Base-by-base conservation (phyloP, 2,329 filamentous ascomycete species). In the Teratosphaeriaceae sp. region DNA sequence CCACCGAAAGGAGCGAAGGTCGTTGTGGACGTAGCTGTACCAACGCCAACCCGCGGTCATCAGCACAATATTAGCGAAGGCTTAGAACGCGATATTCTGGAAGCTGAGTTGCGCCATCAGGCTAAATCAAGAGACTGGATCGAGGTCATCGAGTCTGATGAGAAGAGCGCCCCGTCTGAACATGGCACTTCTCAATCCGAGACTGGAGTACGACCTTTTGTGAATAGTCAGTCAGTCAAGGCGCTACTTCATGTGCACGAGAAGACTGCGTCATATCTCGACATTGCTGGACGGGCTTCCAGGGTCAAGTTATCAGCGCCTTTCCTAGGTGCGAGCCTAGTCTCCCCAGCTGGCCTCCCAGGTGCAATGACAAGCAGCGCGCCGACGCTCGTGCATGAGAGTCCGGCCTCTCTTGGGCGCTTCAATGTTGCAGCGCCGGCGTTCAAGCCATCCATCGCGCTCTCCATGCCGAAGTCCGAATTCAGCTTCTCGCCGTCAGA, bases 31-130 rank as follows among this genome's bases (percentile, higher is more conserved):
- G 79, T 82, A 53, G 74, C 73, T 20, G 73, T 79, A 36, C 79
- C 79, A 8, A 80, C 73, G 39, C 79, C 79, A 44, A 47, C 44
- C 19, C 73, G 74, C 51, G 74, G 74, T 27, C 76, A 81, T 62
- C 73, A 73, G 43, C 84, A 89, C 54, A 88, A 88, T 53, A 74
- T 86, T 30, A 88, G 83, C 56, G 76, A 82, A 49, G 86, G 80
- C 35, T 73, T 94, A 19, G 88, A 95, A 61, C 83, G 82, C 48
- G 88, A 92, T 53, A 83, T 94, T 43, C 84, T 92, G 38, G 85
- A 89, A 57, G 83, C 85, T 3, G 86, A 94, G 56, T 90, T 92
- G 58, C 86, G 90, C 55, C 65, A 59, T 15, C 46, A 56, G 30
- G 23, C 31, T 22, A 37, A 47, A 33, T 51, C 42, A 18, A 43